phyloP scores from a whole-genome alignment of 208 protist species.

The Leishmania braziliensis region DNA sequence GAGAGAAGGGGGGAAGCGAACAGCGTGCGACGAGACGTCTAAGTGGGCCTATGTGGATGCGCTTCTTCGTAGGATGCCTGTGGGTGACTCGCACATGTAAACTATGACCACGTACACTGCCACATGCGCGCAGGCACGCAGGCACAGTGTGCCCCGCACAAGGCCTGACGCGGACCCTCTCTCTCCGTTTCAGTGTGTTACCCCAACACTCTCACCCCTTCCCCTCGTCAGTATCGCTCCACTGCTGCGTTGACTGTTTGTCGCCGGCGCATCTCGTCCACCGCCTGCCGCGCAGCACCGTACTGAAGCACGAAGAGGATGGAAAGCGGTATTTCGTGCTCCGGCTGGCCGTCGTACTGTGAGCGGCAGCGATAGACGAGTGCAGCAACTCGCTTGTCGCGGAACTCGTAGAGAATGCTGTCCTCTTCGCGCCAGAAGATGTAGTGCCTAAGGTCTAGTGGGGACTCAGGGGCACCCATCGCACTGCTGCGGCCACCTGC shows the following conservation, averaged over 20 bases:
- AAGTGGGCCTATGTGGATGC: not conserved
- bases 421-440: slow-evolving; percentile 92
- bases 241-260: slow-evolving; percentile 50
- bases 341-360: slow-evolving; percentile 86
- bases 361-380: slow-evolving; percentile 80
- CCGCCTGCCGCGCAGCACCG: slow-evolving; percentile 60
- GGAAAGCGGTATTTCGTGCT: slow-evolving; percentile 81
- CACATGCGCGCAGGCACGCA: not conserved
- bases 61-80: not conserved
- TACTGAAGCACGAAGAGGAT: slow-evolving; percentile 77
- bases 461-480: slow-evolving; percentile 25
- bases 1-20: not conserved
- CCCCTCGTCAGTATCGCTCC: slow-evolving; percentile 43
- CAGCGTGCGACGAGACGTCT: not conserved
- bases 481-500: slow-evolving; percentile 1
- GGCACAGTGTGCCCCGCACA: not conserved
- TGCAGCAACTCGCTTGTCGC: slow-evolving; percentile 83
- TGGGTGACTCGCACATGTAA: not conserved
- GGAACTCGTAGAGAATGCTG: slow-evolving; percentile 67
- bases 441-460: slow-evolving; percentile 64
- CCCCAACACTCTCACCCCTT: not conserved
- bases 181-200: no score
- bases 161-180: not conserved
- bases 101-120: not conserved
- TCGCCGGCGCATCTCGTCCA: slow-evolving; percentile 73